A percentile compares a stretch with the other conserved stretches of the same genome.
Conservation (phyloP, 805 yeast species). For the Candida mattraensis region DNA sequence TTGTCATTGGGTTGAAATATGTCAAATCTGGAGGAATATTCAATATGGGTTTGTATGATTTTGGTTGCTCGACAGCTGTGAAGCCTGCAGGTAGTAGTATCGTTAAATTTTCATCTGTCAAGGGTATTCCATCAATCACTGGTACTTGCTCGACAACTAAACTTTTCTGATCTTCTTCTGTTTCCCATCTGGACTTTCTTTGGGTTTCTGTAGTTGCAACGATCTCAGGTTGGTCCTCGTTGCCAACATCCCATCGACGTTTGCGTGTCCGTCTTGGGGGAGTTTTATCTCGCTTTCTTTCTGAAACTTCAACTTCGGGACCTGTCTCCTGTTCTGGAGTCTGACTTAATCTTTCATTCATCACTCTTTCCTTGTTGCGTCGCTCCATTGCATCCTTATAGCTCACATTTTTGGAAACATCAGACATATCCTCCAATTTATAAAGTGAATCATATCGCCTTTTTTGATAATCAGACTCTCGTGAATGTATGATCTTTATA, state of each 20-base stretch:
- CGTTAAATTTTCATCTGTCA: slow-evolving; percentile 49
- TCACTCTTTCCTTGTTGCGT: slow-evolving; percentile 41
- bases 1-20: slow-evolving; percentile 17
- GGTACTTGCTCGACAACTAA: slow-evolving; percentile 20
- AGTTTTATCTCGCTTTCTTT: slow-evolving; percentile 18
- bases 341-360: slow-evolving; percentile 37
- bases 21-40: slow-evolving; percentile 20
- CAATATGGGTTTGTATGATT: slow-evolving; percentile 38
- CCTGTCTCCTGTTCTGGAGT: slow-evolving; percentile 21
- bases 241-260: slow-evolving; percentile 48
- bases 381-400: slow-evolving; percentile 44
- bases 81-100: slow-evolving; percentile 55
- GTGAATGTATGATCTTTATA: slow-evolving; percentile 31
- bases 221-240: slow-evolving; percentile 30
- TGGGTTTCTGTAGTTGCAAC: slow-evolving; percentile 11
- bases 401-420: slow-evolving; percentile 21
- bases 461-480: slow-evolving; percentile 50
- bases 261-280: slow-evolving; percentile 27
- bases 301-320: slow-evolving; percentile 19
- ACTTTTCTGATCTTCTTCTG: slow-evolving; percentile 5
- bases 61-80: slow-evolving; percentile 43
- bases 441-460: slow-evolving; percentile 28
- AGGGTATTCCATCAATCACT: slow-evolving; percentile 34
- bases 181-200: slow-evolving; percentile 20
- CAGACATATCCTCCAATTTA: slow-evolving; percentile 10